Percentiles rank a stretch among this genome's conserved stretches.
Conservation (phyloP, 2,329 filamentous ascomycete genomes). For the Colletotrichum gloeosporioides region DNA sequence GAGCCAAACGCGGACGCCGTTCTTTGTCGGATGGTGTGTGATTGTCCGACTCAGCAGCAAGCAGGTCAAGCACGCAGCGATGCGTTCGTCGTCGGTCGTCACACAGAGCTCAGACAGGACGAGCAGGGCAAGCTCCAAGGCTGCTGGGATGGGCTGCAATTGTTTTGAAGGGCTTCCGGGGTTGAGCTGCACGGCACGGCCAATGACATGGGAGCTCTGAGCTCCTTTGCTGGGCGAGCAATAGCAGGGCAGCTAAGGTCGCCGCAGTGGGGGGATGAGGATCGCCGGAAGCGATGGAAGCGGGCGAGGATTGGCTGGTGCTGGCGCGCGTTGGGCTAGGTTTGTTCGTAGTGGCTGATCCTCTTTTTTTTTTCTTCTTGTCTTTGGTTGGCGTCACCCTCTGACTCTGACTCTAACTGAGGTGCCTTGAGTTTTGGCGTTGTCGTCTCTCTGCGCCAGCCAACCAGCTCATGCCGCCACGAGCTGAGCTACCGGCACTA, state of each 20-base stretch:
- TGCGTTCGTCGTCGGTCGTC: neutral
- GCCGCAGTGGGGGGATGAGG: conserved; percentile 8
- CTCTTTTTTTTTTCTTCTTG: neutral
- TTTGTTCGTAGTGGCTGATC: neutral
- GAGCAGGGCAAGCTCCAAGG: neutral
- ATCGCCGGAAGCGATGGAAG: conserved; percentile 19
- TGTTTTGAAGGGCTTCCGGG: neutral
- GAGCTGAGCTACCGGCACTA: neutral
- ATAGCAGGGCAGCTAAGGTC: conserved; percentile 1
- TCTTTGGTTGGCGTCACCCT: neutral
- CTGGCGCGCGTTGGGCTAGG: neutral
- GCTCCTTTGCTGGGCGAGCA: neutral
- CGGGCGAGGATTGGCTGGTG: neutral
- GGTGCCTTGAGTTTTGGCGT: neutral
- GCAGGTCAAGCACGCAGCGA: neutral
- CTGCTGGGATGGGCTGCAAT: neutral
- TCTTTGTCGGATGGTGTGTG: neutral
- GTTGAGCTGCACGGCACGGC: neutral
- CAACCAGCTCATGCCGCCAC: neutral
- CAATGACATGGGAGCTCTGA: neutral
- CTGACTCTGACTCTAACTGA: neutral
- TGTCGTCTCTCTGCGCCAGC: neutral
- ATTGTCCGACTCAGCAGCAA: neutral
- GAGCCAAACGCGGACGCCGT: neutral
- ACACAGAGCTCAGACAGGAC: neutral